Base-by-base conservation (phyloP, 805 yeast genomes). In the Kluyveromyces aestuarii region DNA sequence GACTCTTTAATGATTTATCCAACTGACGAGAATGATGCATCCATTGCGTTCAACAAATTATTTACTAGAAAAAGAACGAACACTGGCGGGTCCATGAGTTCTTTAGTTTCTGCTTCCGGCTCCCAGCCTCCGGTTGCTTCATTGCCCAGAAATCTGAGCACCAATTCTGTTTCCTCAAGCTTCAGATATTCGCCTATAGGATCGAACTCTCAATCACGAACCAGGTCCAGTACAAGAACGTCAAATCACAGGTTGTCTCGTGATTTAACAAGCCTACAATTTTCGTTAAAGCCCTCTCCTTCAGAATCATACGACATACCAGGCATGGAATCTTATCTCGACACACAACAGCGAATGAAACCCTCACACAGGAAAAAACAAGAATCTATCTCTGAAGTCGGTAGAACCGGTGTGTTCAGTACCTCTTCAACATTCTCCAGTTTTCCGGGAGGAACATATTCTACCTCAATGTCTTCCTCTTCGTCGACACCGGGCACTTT, bases 41-140 rank as follows among this genome's bases (percentile, higher is more conserved):
- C 68, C 8, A 55, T 64, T 27, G 69, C 68, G 48, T 65, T 65
- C 41, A 62, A 62, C 46, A 65, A 63, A 46, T 56, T 65, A 56
- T 62, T 64, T 47, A 56, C 61, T n/a, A 56, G 60, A 49, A 64
- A 61, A 48, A 55, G 62, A 48, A 54, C 64, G 42, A 61, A 60
- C 47, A 62, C 63, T 44, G 55, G 55, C 52, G 62, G 60, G 52
- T 61, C 69, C 50, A 59, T 55, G 55, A 55, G 59, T 50, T 60
- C 65, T 37, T 44, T 55, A 41, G 49, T 52, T 37, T 61, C 64
- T 46, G 44, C 51, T 37, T 50, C 48, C 27, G 50, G 49, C 45
- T 36, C 46, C 45, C 40, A 25, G 39, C 30, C 38, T 14, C 6
- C 42, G 6, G 27, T 44, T 13, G 50, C 56, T 2, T 25, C 53